Evolutionary conservation across 1,284 basidiomycete species (phyloP).

Genomic region (Ceratorhiza oryzae-sativae): DNA sequence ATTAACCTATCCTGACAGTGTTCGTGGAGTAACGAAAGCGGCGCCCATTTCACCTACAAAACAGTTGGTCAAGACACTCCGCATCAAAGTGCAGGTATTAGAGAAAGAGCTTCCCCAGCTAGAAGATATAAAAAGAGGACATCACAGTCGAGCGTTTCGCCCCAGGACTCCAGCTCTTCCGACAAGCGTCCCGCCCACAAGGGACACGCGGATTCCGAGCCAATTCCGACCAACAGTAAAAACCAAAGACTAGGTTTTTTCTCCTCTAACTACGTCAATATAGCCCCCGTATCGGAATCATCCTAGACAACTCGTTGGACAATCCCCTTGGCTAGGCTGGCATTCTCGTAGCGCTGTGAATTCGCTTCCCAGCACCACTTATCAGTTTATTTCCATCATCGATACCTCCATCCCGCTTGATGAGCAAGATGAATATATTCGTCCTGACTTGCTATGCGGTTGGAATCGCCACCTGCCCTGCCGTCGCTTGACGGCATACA

Average conservation of each 20-base stretch:
- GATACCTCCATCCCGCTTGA: background rate
- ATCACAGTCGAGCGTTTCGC: background rate
- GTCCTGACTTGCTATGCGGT: background rate
- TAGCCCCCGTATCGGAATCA: background rate
- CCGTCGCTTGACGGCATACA: background rate
- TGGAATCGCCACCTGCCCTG: conserved; percentile 10
- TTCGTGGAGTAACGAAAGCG: background rate
- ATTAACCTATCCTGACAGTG: background rate
- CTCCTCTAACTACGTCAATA: background rate
- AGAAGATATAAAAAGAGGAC: background rate
- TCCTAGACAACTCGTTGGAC: background rate
- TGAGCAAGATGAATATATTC: background rate
- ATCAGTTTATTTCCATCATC: conserved; percentile 16
- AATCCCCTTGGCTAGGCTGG: background rate
- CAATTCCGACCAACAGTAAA: conserved; percentile 6
- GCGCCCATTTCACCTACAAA: conserved; percentile 3
- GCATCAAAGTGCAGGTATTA: background rate
- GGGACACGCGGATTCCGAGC: background rate
- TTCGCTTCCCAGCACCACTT: background rate
- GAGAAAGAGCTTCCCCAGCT: background rate
- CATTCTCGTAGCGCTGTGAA: background rate
- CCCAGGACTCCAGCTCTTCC: background rate
- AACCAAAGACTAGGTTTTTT: too few relatives aligned
- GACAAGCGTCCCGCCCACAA: background rate
- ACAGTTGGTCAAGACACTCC: conserved; percentile 3